phyloP scores from a whole-genome alignment of 192 early-diverging fungal genomes.

The Paraglomus brasilianum region DNA sequence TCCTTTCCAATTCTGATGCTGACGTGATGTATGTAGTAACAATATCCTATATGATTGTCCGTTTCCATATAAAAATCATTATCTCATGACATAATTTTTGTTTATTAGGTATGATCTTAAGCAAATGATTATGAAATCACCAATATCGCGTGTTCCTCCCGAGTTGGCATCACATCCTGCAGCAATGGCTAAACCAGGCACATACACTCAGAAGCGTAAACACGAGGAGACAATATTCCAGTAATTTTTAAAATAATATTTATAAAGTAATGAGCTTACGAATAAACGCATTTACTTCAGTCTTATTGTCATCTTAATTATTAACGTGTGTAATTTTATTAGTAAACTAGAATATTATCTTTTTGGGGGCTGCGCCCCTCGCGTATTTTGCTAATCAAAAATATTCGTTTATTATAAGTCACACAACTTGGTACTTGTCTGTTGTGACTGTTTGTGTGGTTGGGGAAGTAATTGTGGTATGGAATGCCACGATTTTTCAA shows the following conservation, averaged over 20 bases:
- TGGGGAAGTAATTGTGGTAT: too few relatives aligned
- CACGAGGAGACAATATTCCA: constrained; percentile 52
- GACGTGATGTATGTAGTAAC: constrained; percentile 82
- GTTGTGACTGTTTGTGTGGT: too few relatives aligned
- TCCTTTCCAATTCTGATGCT: constrained; percentile 76
- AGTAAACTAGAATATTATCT: too few relatives aligned
- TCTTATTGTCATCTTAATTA: too few relatives aligned
- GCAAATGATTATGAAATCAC: constrained; percentile 71
- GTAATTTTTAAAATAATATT: constrained; percentile 27
- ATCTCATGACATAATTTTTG: neutral
- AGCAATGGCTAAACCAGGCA: constrained; percentile 75
- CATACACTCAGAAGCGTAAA: constrained; percentile 53
- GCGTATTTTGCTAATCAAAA: too few relatives aligned
- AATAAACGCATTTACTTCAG: too few relatives aligned
- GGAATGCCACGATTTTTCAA: too few relatives aligned
- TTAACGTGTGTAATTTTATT: too few relatives aligned
- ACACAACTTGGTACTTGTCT: too few relatives aligned
- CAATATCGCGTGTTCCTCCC: constrained; percentile 73
- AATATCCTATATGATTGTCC: constrained; percentile 39
- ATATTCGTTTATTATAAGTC: too few relatives aligned
- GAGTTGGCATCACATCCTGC: constrained; percentile 85
- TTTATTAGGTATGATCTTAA: constrained; percentile 63
- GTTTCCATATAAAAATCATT: constrained; percentile 18
- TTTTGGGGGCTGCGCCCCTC: too few relatives aligned
- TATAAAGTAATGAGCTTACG: too few relatives aligned